These are phyloP conservation scores for Moesziomyces sp. DNA, from an alignment of 1,284 basidiomycete genomes.

Conservation along the genomic window DNA sequence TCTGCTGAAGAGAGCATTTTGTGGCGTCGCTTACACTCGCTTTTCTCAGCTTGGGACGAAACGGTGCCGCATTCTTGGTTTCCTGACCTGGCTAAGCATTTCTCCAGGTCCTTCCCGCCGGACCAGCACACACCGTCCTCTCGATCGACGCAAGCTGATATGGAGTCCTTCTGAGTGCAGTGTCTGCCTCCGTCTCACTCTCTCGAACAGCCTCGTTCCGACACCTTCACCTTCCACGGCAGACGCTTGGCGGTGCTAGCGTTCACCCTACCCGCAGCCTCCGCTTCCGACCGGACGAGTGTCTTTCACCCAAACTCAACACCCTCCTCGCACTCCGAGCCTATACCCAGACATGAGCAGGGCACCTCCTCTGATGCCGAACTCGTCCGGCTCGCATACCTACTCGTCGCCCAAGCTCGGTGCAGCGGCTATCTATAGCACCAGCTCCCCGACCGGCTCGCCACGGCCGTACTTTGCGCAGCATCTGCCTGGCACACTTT, in stretches of 20 bases:
- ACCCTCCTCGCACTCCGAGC: neutral
- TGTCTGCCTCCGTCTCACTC: no score
- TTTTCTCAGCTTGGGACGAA: no score
- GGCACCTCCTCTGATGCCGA: slow-evolving; percentile 45
- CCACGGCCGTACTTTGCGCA: slow-evolving; percentile 54
- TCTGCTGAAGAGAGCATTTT: no score
- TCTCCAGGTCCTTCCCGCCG: no score
- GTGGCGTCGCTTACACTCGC: no score
- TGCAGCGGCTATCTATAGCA: slow-evolving; percentile 37
- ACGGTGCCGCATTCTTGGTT: no score
- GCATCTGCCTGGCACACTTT: slow-evolving; percentile 55
- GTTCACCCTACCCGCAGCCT: neutral
- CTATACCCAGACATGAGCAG: slow-evolving; percentile 41
- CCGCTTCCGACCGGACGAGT: no score
- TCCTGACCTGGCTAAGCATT: no score
- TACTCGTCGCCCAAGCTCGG: slow-evolving; percentile 48
- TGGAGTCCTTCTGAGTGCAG: no score
- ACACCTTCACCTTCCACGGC: slow-evolving; percentile 3
- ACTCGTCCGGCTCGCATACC: slow-evolving; percentile 28
- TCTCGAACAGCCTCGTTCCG: neutral
- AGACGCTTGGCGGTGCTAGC: neutral
- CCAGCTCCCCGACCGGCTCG: slow-evolving; percentile 55
- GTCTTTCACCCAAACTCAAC: neutral
- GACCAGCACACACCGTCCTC: no score
- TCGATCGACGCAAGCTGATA: no score